Conservation (phyloP, 108 stramenopile genomes). For the Craspedostauros australis region DNA sequence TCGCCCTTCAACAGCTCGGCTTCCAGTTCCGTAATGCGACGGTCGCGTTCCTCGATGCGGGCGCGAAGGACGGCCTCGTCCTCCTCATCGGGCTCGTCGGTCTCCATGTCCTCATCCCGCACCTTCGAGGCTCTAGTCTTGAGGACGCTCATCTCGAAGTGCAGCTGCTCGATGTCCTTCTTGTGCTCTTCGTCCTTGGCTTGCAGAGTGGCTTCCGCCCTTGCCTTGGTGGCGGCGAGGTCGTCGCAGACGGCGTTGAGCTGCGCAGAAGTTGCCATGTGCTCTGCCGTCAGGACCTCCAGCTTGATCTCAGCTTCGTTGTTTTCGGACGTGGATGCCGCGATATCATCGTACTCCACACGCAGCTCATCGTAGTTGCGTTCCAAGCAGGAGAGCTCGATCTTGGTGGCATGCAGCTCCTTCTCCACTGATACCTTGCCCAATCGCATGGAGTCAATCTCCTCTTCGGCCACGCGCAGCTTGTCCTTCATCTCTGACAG, state of each 20-base stretch:
- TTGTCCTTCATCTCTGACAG: slow-evolving; percentile 68
- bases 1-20: slow-evolving; percentile 83
- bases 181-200: slow-evolving; percentile 66
- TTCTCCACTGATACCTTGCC: slow-evolving; percentile 80
- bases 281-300: slow-evolving; percentile 68
- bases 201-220: slow-evolving; percentile 58
- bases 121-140: slow-evolving; percentile 72
- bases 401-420: slow-evolving; percentile 68
- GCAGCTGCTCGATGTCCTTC: slow-evolving; percentile 51
- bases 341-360: slow-evolving; percentile 61
- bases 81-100: slow-evolving; percentile 38
- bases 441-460: slow-evolving; percentile 60
- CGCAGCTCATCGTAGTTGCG: slow-evolving; percentile 67
- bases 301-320: slow-evolving; percentile 85
- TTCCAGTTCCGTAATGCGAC: slow-evolving; percentile 72
- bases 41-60: slow-evolving; percentile 78
- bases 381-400: slow-evolving; percentile 49
- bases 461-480: slow-evolving; percentile 58
- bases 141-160: slow-evolving; percentile 83
- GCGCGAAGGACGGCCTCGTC: slow-evolving; percentile 86
- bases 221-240: slow-evolving; percentile 75
- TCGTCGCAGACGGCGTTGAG: slow-evolving; percentile 80
- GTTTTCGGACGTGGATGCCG: slow-evolving; percentile 61
- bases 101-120: slow-evolving; percentile 24
- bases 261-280: slow-evolving; percentile 83